A percentile compares a stretch with the other conserved stretches of the same genome.
Conservation (phyloP, 345 rosid genomes). For the Brassica juncea region DNA sequence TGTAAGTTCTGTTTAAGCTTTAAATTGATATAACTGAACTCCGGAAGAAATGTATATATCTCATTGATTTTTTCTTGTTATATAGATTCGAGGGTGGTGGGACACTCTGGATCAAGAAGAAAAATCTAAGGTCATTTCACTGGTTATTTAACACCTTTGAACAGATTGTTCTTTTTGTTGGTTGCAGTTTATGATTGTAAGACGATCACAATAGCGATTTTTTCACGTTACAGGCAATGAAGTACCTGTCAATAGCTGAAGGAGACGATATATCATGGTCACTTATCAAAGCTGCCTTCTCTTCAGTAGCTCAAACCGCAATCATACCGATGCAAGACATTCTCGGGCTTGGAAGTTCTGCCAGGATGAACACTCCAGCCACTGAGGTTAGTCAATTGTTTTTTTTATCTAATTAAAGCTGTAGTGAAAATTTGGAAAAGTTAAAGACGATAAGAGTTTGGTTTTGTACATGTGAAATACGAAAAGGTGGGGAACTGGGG, state of each 20-base stretch:
- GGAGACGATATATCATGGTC: slow-evolving; percentile 66
- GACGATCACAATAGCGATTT: neutral
- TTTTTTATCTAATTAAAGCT: neutral
- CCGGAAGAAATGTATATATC: neutral
- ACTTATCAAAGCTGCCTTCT: slow-evolving; percentile 58
- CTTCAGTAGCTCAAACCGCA: slow-evolving; percentile 77
- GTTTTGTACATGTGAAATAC: neutral
- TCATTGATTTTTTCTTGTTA: slow-evolving; percentile 3
- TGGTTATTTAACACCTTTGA: neutral
- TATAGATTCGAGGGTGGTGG: slow-evolving; percentile 91
- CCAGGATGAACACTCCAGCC: slow-evolving; percentile 92
- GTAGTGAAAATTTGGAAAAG: neutral
- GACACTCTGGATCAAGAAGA: slow-evolving; percentile 57
- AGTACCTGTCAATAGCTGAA: slow-evolving; percentile 59
- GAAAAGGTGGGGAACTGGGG: neutral
- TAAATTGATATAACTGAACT: neutral
- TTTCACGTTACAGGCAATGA: slow-evolving; percentile 53
- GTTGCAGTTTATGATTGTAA: neutral
- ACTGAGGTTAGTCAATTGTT: slow-evolving; percentile 41
- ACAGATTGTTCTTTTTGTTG: too few relatives aligned
- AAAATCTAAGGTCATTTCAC: slow-evolving; percentile 54
- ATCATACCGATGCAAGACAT: slow-evolving; percentile 90
- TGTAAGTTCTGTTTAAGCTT: slow-evolving; percentile 42
- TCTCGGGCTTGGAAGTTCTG: slow-evolving; percentile 75
- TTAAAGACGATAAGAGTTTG: neutral